Evolutionary conservation across 495 filamentous ascomycete genomes (phyloP), one percentile per base, ranked within the genome.

Genomic region (Schizothecium vesticola): DNA sequence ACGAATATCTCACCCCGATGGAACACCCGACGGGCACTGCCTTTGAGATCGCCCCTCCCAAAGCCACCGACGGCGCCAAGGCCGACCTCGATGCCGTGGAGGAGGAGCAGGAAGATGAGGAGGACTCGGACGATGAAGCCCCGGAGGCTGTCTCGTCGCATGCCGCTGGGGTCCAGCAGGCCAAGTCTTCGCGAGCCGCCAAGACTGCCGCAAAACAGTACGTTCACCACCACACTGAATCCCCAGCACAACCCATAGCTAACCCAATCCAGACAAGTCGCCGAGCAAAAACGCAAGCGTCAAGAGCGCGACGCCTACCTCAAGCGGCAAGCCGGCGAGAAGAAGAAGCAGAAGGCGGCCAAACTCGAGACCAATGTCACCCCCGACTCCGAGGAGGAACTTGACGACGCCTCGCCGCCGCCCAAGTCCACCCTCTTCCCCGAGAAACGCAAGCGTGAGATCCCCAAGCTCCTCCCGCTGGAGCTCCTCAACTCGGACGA

Each of bases 401-500:
- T 28, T 66, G 69, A 68, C 51, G 71, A 76, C 29, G 66, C 60
- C 56, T 56, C 23, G 68, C n/a, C 63, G 66, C 25, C 67, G 66
- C n/a, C 57, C 59, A 67, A 31, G 28, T 56, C 64, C 43, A 29
- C 31, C 28, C 51, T 62, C 26, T 68, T 63, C 23, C 43, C 56
- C 0, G 70, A 72, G 63, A 72, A 76, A 73, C 65, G 71, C 69
- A 80, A 75, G 68, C 67, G 71, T 59, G 67, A 73, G 57, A 67
- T 81, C 4, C 81, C 80, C 8, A 74, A 78, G 2, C 65, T 81
- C 3, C 78, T 84, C 0, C 81, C 82, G 9, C 76, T 77, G n/a
- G 81, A 84, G 36, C 73, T 84, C 59, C 71, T 84, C 6, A 81
- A 83, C 59, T 83, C 82, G 1, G 79, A 80, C 55, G 74, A 78